phyloP scores from a whole-genome alignment of 2,329 filamentous ascomycete genomes.

The Salinomyces thailandicus region DNA sequence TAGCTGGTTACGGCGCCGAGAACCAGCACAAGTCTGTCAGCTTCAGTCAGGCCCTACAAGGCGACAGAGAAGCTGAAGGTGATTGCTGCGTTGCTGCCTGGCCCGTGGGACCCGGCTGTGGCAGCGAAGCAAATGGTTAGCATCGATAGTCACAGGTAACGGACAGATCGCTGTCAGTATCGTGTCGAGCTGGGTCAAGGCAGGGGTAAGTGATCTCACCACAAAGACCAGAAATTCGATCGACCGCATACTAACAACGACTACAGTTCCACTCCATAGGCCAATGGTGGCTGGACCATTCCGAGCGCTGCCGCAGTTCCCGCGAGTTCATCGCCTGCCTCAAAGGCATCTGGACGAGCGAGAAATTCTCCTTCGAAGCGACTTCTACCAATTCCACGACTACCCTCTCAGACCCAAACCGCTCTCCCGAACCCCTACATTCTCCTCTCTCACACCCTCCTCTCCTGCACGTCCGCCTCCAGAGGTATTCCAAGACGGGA shows the following conservation, averaged over 20 bases:
- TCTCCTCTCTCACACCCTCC: no score
- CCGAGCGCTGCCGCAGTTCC: conserved; percentile 41
- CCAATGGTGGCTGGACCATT: conserved; percentile 46
- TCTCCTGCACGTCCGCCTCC: conserved; percentile 38
- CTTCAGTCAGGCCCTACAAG: conserved; percentile 41
- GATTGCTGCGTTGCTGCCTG: conserved; percentile 43
- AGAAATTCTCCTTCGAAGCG: conserved; percentile 41
- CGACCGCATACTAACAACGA: no score
- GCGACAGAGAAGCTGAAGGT: conserved; percentile 41
- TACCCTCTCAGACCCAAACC: conserved; percentile 43
- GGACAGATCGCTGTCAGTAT: conserved; percentile 44
- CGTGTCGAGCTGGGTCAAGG: conserved; percentile 46
- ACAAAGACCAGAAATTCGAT: no score
- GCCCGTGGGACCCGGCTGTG: conserved; percentile 42
- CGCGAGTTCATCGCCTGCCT: conserved; percentile 43
- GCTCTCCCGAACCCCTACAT: no score
- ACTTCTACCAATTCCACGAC: conserved; percentile 45
- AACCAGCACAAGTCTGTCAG: conserved; percentile 45
- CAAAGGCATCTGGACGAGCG: conserved; percentile 43
- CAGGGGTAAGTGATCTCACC: conserved; percentile 31
- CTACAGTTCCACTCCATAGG: conserved; percentile 39
- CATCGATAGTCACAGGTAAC: conserved; percentile 43
- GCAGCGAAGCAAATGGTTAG: conserved; percentile 45
- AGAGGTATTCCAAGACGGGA: conserved; percentile 45
- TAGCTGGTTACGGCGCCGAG: conserved; percentile 34